Base-by-base conservation (phyloP, 352 stramenopile species). In the Phytopythium sindhum region DNA sequence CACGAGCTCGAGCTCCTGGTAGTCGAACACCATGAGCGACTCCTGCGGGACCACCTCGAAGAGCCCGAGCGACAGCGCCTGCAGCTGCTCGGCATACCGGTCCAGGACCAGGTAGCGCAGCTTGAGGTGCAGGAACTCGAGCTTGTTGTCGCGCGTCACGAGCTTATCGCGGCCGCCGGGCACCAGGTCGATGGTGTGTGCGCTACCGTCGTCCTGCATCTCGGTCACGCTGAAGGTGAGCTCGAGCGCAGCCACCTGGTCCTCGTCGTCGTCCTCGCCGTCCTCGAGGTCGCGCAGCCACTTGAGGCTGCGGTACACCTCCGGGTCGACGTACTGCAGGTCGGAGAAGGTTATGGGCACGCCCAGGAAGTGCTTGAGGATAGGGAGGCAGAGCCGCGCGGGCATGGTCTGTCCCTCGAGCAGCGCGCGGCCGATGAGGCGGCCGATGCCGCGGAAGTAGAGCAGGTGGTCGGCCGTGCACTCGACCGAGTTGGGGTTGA, bases 21-120 rank as follows among this genome's bases (percentile, higher is more conserved):
- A 99, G 78, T 99, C 97, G 74, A 99, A 99, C 1, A 99, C 88
- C 48, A 97, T 95, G 29, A 99, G 75, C 11, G 98, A 85, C 58
- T 97, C 88, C 61, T 98, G 95, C 2, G 97, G 97, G 41, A 99
- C 89, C 10, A 99, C 90, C 69, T 99, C 97, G 70, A 98, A 99
- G 63, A 99, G 94, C 6, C 97, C 86, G n/a, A 85, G 68, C 14
- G 82, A 86, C 4, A 95, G 53, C 19, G 80, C 97, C 54, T 92
- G 92, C 9, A 99, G 68, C 68, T 99, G 95, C 33, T 89, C 72
- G 12, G 76, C 77, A 50, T 99, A 96, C 39, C 95, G 86, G 60
- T 96, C 96, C 47, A 99, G 81, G 65, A 99, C 84, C 54, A 97
- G 83, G 73, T 99, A 99, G 60, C 98, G 97, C 33, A 99, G 78